Evolutionary conservation across 257 asterid genomes (phyloP).

Genomic region (Jaltomata sinuosa): DNA sequence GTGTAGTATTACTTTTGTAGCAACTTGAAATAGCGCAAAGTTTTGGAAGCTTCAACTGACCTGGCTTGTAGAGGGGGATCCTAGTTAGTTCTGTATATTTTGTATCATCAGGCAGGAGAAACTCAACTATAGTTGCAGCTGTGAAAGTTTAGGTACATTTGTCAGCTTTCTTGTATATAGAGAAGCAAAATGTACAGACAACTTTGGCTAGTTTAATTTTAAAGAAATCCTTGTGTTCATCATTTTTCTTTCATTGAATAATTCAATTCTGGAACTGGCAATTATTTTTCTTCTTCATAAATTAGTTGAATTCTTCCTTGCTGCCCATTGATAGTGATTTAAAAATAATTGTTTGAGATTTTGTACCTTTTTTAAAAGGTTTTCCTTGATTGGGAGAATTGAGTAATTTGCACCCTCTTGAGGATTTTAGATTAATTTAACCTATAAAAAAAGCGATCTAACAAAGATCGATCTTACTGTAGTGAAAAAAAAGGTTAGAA

Average conservation of each 20-base stretch:
- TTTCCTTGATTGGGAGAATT: background rate
- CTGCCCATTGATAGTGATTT: background rate
- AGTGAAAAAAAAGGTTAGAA: too few species aligned
- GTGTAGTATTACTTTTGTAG: background rate
- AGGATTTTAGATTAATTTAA: background rate
- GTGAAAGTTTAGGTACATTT: background rate
- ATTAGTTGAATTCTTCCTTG: background rate
- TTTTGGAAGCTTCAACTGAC: background rate
- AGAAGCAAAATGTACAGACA: background rate
- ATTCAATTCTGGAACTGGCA: background rate
- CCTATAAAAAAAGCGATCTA: too few species aligned
- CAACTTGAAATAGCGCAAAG: background rate
- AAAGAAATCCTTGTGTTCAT: background rate
- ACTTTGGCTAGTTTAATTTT: background rate
- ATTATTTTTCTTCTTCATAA: background rate
- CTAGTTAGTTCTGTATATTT: background rate
- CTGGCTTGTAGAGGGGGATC: background rate
- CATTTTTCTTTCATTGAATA: background rate
- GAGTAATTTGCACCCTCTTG: background rate
- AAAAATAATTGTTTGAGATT: background rate
- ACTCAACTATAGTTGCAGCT: background rate
- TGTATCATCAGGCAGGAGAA: background rate
- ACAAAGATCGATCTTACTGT: too few species aligned
- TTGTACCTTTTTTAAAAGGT: background rate
- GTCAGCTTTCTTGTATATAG: background rate